Percentiles rank a stretch among this genome's conserved stretches.
Conservation (phyloP, 2,329 filamentous ascomycete genomes). For the Fusarium euwallaceae region DNA sequence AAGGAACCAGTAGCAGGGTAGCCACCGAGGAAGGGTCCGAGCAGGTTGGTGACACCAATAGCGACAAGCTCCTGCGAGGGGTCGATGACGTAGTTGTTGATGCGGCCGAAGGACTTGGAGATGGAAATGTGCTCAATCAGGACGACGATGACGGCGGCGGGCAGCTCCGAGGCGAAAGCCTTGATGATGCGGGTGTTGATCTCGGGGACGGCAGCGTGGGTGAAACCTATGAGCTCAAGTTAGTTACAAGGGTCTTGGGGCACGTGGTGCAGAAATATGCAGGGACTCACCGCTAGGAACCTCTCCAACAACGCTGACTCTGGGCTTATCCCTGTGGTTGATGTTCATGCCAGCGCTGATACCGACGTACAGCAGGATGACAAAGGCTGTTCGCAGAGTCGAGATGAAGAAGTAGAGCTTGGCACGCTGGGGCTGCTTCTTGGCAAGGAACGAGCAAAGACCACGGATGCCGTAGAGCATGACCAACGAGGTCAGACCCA, state of each 20-base stretch:
- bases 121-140: conserved; percentile 87
- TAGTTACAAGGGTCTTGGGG: not conserved
- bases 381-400: conserved; percentile 83
- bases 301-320: conserved; percentile 73
- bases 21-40: conserved; percentile 83
- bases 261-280: not conserved
- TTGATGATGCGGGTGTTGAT: conserved; percentile 72
- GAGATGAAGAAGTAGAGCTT: conserved; percentile 84
- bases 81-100: conserved; percentile 86
- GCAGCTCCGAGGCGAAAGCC: conserved; percentile 74
- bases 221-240: conserved; percentile 66
- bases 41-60: conserved; percentile 80
- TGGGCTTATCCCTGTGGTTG: conserved; percentile 66
- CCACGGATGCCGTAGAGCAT: conserved; percentile 77
- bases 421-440: conserved; percentile 72
- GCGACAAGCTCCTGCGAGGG: conserved; percentile 85
- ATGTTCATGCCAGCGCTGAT: conserved; percentile 81
- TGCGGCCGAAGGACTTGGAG: conserved; percentile 83
- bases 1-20: conserved; percentile 93
- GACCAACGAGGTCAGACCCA: conserved; percentile 77
- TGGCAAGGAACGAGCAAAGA: conserved; percentile 73
- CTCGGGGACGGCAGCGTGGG: conserved; percentile 74
- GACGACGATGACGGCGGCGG: conserved; percentile 81
- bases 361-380: conserved; percentile 83
- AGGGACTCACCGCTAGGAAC: conserved; percentile 74